These are phyloP conservation scores for Wallacemonas sp. DNA, from an alignment of 208 protist species.

Conservation along the genomic window DNA sequence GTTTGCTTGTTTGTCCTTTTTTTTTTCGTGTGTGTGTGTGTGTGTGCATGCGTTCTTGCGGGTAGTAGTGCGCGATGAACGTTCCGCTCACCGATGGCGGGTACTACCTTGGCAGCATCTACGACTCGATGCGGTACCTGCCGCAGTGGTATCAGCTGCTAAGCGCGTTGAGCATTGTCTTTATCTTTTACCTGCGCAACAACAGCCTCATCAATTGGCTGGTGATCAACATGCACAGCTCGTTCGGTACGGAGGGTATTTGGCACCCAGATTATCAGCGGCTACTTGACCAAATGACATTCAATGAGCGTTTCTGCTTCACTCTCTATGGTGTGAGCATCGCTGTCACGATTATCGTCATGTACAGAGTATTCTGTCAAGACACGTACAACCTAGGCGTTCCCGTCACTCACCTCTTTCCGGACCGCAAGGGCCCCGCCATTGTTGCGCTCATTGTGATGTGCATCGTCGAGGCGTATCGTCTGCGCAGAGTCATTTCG, in stretches of 20 bases:
- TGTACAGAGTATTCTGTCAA: conserved; percentile 58
- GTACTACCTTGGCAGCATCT: conserved; percentile 63
- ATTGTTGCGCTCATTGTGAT: conserved; percentile 24
- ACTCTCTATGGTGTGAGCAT: conserved; percentile 79
- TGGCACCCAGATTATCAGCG: conserved; percentile 74
- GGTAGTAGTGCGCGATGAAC: neutral
- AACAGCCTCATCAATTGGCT: conserved; percentile 70
- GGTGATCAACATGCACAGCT: conserved; percentile 73
- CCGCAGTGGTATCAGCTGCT: conserved; percentile 84
- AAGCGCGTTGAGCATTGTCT: conserved; percentile 55
- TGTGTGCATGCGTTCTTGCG: neutral
- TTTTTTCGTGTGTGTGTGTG: neutral
- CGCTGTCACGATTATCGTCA: conserved; percentile 28
- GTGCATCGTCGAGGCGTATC: conserved; percentile 35
- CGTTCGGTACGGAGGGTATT: conserved; percentile 70
- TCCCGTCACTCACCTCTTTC: conserved; percentile 50
- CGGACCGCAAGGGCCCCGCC: conserved; percentile 30
- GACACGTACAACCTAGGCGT: conserved; percentile 38
- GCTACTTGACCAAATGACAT: conserved; percentile 71
- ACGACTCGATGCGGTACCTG: conserved; percentile 72
- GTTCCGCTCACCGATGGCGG: conserved; percentile 8
- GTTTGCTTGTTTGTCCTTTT: neutral
- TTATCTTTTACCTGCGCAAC: conserved; percentile 69
- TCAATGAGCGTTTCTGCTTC: conserved; percentile 84
- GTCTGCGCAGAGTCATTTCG: conserved; percentile 26